These are phyloP conservation scores for Fusarium poae DNA, from an alignment of 2,329 filamentous ascomycete species.

Conservation along the genomic window DNA sequence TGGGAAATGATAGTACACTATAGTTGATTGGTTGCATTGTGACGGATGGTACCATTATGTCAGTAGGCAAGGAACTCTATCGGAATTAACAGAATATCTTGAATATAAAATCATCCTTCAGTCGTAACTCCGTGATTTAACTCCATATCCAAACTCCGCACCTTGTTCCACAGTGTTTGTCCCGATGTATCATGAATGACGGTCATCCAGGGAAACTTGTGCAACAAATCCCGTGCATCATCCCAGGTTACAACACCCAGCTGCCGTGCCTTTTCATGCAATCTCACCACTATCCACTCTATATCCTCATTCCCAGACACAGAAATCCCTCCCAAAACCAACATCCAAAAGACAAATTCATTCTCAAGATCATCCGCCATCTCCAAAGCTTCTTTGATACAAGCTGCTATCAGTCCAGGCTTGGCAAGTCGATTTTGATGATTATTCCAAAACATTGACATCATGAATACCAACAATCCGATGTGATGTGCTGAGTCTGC, in stretches of 20 bases:
- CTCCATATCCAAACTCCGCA: conserved; percentile 3
- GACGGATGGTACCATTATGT: background rate
- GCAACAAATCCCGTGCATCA: background rate
- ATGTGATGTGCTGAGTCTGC: background rate
- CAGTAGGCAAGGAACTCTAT: background rate
- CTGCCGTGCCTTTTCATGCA: background rate
- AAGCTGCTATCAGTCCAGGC: background rate
- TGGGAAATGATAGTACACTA: background rate
- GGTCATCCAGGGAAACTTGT: background rate
- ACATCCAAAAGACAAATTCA: conserved; percentile 2
- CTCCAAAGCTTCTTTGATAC: background rate
- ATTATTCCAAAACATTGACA: conserved; percentile 9
- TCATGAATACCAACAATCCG: background rate
- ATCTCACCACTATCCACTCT: background rate
- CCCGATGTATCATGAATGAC: background rate
- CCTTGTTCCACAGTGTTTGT: background rate
- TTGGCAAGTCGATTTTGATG: background rate
- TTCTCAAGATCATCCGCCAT: accelerated
- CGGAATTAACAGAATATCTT: conserved; percentile 7
- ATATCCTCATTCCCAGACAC: background rate
- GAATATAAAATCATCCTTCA: accelerated
- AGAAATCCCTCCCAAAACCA: background rate
- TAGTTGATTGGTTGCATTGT: background rate
- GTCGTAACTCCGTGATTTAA: background rate
- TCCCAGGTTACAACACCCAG: background rate